Evolutionary conservation across 1,284 basidiomycete species (phyloP).

Genomic region (Erythrobasidium hasegawianum): DNA sequence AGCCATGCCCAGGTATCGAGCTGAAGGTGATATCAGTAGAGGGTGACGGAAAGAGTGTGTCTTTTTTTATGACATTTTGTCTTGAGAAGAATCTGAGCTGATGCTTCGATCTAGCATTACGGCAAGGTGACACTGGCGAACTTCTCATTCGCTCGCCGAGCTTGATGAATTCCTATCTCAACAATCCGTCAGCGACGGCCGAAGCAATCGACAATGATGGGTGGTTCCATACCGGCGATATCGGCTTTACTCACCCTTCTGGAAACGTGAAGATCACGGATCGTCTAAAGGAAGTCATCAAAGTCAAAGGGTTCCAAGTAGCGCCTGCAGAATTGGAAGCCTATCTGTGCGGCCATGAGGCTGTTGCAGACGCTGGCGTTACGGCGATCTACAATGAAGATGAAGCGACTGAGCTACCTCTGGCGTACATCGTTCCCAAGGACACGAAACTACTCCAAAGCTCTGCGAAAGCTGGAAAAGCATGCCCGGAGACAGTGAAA

Average conservation of each 20-base stretch:
- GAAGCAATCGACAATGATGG: conserved; percentile 43
- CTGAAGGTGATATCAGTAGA: conserved; percentile 41
- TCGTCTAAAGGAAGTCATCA: conserved; percentile 44
- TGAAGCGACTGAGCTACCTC: conserved; percentile 44
- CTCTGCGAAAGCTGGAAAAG: conserved; percentile 9
- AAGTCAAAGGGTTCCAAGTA: conserved; percentile 46
- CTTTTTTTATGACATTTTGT: neutral
- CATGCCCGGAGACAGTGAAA: conserved; percentile 18
- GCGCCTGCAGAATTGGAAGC: conserved; percentile 47
- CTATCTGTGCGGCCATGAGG: conserved; percentile 43
- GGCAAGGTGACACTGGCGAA: conserved; percentile 42
- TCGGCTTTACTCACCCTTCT: conserved; percentile 44
- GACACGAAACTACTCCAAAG: conserved; percentile 22
- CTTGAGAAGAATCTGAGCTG: neutral
- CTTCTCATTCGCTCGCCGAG: conserved; percentile 43
- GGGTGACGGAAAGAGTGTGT: conserved; percentile 36
- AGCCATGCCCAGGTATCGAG: conserved; percentile 42
- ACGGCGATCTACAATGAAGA: conserved; percentile 43
- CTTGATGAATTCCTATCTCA: conserved; percentile 48
- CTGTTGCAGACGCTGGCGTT: conserved; percentile 47
- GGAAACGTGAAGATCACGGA: conserved; percentile 45
- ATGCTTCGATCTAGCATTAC: conserved; percentile 29
- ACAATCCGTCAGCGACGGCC: conserved; percentile 45
- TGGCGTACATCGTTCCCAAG: conserved; percentile 41
- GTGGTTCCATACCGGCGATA: conserved; percentile 44